Percentiles rank a stretch among this genome's conserved stretches.
These are phyloP conservation scores for Petrea volubilis DNA, from an alignment of 257 asterid species.

Conservation along the genomic window DNA sequence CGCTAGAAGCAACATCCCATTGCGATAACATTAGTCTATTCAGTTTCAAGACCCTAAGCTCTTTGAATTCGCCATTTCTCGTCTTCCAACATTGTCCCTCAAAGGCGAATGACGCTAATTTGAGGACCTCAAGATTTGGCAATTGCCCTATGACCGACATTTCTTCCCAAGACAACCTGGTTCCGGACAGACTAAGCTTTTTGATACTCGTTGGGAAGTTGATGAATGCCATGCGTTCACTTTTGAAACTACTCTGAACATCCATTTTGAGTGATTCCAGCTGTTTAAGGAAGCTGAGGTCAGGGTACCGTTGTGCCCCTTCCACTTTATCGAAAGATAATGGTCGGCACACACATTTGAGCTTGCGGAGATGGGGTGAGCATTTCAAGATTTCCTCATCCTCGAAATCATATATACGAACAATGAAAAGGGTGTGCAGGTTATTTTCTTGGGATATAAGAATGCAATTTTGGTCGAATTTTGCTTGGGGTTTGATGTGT, in stretches of 20 bases:
- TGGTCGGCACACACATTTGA: background rate
- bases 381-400: background rate
- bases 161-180: background rate
- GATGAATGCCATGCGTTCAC: background rate
- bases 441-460: background rate
- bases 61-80: background rate
- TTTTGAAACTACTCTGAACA: background rate
- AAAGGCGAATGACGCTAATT: conserved; percentile 8
- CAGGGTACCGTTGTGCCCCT: background rate
- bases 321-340: background rate
- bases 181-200: background rate
- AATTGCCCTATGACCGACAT: conserved; percentile 9
- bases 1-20: background rate
- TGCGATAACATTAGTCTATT: background rate
- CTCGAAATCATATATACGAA: background rate
- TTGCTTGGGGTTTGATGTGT: background rate
- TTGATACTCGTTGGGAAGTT: background rate
- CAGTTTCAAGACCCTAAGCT: conserved; percentile 21
- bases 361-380: conserved; percentile 1
- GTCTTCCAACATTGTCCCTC: conserved; percentile 5
- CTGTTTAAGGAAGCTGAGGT: background rate
- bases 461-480: background rate
- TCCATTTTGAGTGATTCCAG: conserved; percentile 13
- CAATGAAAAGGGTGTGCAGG: background rate
- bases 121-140: conserved; percentile 23